Evolutionary conservation across 2,329 filamentous ascomycete genomes (phyloP), one percentile per base, ranked within the genome.

Genomic region (Verticillium nonalfalfae): DNA sequence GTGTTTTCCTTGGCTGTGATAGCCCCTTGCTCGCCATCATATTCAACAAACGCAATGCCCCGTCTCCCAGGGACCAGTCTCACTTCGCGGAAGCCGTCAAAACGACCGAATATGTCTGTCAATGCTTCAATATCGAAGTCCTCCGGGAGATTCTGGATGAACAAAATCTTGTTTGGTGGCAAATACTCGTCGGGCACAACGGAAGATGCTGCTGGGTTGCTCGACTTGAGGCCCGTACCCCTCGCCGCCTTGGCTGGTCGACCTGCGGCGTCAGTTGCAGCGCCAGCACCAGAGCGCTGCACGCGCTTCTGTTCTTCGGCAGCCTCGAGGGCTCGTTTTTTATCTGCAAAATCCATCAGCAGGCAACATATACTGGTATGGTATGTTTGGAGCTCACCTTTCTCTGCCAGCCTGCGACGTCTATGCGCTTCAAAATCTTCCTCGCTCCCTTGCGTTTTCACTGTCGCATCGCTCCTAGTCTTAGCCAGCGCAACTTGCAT

Each of bases 111-210:
- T 64, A 98, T 87, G 36, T 83, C 82, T 0, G 87, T 89, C 60
- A 99, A 84, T 31, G 83, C 85, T 66, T 96, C 93, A 70, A 91
- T 86, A 73, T 90, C 90, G 76, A 90, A 92, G 66, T 92, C 90
- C 65, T 94, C 91, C 9, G 95, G 93, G 39, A 99, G 78, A 69
- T 98, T 94, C 78, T 96, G 92, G 64, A 98, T 81, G 78, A 98
- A 96, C 39, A 99, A 84, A 67, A 93, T 96, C 80, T 97, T 97
- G 85, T 98, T 98, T 39, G 95, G 94, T 4, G 94, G 94, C 4
- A 98, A 85, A 75, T 97, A 98, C 77, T 99, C 95, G 83, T 98
- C 95, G n/a, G 93, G 93, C 18, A 98, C 88, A 60, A 93, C 89
- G 11, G 90, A 83, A 3, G 88, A 81, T 1, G 86, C 82, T 14